Conservation (phyloP, 441 rosid species). For the Erodium chrysanthum region DNA sequence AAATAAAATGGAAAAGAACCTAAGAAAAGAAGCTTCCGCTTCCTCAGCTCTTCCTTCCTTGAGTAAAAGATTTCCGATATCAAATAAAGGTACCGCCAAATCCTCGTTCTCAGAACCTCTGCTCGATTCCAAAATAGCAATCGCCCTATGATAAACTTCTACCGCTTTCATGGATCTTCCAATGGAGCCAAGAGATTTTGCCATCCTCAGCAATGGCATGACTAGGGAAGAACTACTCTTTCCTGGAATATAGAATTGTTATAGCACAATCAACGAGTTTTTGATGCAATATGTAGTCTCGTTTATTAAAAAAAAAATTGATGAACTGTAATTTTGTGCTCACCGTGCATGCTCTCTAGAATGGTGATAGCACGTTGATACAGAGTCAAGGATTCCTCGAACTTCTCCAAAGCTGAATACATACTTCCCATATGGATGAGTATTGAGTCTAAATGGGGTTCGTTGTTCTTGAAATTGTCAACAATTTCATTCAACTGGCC, state of each 20-base stretch:
- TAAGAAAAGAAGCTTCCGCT: slow-evolving; percentile 47
- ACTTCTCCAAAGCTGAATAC: slow-evolving; percentile 57
- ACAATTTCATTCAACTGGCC: slow-evolving; percentile 55
- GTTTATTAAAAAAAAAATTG: background rate
- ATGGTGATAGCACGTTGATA: slow-evolving; percentile 45
- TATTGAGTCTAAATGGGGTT: slow-evolving; percentile 56
- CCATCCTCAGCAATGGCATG: slow-evolving; percentile 64
- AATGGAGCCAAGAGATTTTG: slow-evolving; percentile 53
- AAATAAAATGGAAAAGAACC: slow-evolving; percentile 30
- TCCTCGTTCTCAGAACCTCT: slow-evolving; percentile 66
- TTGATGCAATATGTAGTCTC: too few species aligned
- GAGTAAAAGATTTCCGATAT: slow-evolving; percentile 65
- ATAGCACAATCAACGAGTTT: too few species aligned
- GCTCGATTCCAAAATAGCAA: slow-evolving; percentile 46
- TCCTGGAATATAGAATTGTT: slow-evolving; percentile 30
- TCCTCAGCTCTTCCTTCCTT: slow-evolving; percentile 58
- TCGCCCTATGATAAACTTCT: slow-evolving; percentile 38
- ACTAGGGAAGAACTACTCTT: slow-evolving; percentile 42
- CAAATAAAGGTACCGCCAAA: slow-evolving; percentile 51
- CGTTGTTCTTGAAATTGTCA: slow-evolving; percentile 36
- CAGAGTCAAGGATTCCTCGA: slow-evolving; percentile 40
- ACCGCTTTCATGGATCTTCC: slow-evolving; percentile 51
- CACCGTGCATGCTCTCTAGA: slow-evolving; percentile 56
- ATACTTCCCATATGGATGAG: slow-evolving; percentile 73
- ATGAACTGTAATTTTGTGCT: slow-evolving; percentile 3